Base-by-base conservation (phyloP, 2,329 filamentous ascomycete genomes). In the Colletotrichum tabaci region DNA sequence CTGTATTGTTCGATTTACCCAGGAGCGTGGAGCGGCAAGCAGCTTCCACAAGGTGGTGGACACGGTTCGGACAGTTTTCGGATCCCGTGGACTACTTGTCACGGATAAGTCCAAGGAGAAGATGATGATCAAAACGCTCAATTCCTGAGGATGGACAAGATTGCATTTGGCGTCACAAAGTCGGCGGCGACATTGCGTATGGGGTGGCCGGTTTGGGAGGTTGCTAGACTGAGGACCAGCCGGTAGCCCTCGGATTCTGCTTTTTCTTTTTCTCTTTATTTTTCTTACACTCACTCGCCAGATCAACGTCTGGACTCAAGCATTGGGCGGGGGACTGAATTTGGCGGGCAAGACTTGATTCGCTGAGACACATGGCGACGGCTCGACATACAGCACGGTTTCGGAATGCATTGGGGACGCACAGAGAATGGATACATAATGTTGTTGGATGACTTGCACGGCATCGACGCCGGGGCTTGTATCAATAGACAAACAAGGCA, bases 1-100 rank as follows among this genome's bases (percentile, higher is more conserved):
- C 65, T 93, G 92, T 80, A 91, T 98, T 74, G 90, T 94, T 40
- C 92, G 94, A 46, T 94, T 98, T 80, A 96, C 93, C 1, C 95
- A 98, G 78, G 94, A 96, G 78, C 92, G 92, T 69, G 96, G 96
- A n/a, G 95, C 96, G 2, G 95, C 94, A 47, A 96, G 93, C 77
- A 96, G 93, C 76, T 97, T 98, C 83, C 89, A 94, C 79, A 91
- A 90, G 78, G 93, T 98, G 12, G 89, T 97, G 35, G 92, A 95
- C 71, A 92, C 93, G 3, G 86, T 98, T 76, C 88, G 92, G 74
- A 86, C 88, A 23, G 88, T 94, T 18, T 90, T 97, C 79, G 87
- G 86, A 74, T 85, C 85, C 71, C 89, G 91, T 38, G 86, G 87
- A 35, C 84, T 95, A 75, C 82, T 97, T 40, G 90, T 98, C 35